Conservation (phyloP, 768 basidiomycete genomes). For the Naganishia kalamii region DNA sequence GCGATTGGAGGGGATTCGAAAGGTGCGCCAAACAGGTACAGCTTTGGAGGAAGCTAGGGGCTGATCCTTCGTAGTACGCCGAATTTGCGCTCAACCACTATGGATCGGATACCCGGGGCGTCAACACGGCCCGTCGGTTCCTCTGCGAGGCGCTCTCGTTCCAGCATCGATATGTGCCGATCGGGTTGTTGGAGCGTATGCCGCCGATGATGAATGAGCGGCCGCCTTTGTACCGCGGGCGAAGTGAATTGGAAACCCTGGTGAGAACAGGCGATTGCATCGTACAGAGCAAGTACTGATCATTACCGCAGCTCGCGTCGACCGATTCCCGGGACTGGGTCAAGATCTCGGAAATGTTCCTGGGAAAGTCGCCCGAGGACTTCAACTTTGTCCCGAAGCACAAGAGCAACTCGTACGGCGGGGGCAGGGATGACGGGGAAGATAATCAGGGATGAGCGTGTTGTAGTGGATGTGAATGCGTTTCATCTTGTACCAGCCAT, state of each 20-base stretch:
- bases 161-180: conserved; percentile 90
- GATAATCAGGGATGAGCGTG: conserved; percentile 28
- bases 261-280: neutral
- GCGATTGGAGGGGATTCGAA: conserved; percentile 68
- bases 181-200: conserved; percentile 77
- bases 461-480: neutral
- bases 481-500: no score
- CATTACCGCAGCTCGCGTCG: conserved; percentile 55
- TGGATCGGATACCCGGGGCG: conserved; percentile 55
- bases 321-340: conserved; percentile 79
- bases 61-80: conserved; percentile 56
- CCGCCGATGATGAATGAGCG: conserved; percentile 84
- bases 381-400: conserved; percentile 90
- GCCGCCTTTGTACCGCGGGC: conserved; percentile 75
- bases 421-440: conserved; percentile 45
- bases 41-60: neutral
- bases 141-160: conserved; percentile 93
- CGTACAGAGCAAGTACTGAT: neutral
- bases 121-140: conserved; percentile 86
- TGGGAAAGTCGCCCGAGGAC: conserved; percentile 74
- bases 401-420: conserved; percentile 66
- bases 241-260: conserved; percentile 82
- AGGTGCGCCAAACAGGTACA: conserved; percentile 50
- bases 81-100: conserved; percentile 74
- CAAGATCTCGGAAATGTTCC: conserved; percentile 88